Percentiles rank a stretch among this genome's conserved stretches.
Conservation (phyloP, 2,329 filamentous ascomycete species). For the Cladobotryum mycophilum region DNA sequence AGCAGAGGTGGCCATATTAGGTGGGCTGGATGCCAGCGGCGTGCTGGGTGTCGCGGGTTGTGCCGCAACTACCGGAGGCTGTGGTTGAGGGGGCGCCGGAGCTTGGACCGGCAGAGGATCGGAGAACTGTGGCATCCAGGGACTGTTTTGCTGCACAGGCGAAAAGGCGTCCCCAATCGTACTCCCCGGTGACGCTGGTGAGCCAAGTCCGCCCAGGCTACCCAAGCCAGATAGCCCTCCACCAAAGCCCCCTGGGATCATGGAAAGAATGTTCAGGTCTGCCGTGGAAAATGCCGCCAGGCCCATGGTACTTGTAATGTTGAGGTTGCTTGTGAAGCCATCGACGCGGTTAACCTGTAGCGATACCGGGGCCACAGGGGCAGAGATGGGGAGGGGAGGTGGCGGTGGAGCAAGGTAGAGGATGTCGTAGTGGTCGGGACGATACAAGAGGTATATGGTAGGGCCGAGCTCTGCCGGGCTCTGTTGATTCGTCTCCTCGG, state of each 20-base stretch:
- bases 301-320: slow-evolving; percentile 35
- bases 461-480: slow-evolving; percentile 39
- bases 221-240: slow-evolving; percentile 23
- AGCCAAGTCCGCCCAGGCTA: slow-evolving; percentile 28
- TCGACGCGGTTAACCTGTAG: slow-evolving; percentile 50
- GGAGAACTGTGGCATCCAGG: slow-evolving; percentile 31
- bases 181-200: slow-evolving; percentile 21
- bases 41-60: slow-evolving; percentile 24
- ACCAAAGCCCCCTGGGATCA: slow-evolving; percentile 43
- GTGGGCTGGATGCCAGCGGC: slow-evolving; percentile 12
- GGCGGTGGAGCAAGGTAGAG: slow-evolving; percentile 59
- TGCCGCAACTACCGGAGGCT: slow-evolving; percentile 25
- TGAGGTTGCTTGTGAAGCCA: slow-evolving; percentile 39
- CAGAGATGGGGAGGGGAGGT: slow-evolving; percentile 15
- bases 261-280: slow-evolving; percentile 37
- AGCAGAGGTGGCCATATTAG: slow-evolving; percentile 2
- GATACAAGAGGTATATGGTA: slow-evolving; percentile 56
- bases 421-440: slow-evolving; percentile 86
- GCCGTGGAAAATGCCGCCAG: slow-evolving; percentile 35
- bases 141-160: slow-evolving; percentile 29
- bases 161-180: slow-evolving; percentile 26
- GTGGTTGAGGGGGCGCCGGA: slow-evolving; percentile 17
- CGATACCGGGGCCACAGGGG: slow-evolving; percentile 23
- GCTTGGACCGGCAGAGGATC: slow-evolving; percentile 19
- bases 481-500: slow-evolving; percentile 44